Evolutionary conservation across 176 grass and related monocot genomes (phyloP), one percentile per base, ranked within the genome.

Genomic region (Oryza officinalis): DNA sequence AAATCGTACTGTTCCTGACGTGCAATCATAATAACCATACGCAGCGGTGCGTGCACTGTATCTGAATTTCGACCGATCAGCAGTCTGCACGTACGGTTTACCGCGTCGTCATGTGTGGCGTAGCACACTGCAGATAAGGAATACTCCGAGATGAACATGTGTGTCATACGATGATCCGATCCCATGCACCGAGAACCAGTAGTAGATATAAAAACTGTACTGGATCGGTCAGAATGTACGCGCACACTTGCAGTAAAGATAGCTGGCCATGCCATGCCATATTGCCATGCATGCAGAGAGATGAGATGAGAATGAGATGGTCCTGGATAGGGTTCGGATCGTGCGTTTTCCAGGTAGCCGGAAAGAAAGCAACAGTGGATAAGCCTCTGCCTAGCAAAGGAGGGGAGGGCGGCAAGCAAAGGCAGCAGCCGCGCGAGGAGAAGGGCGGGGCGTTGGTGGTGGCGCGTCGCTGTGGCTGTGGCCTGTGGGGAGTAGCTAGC

Each of bases 401-500:
- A 59, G 37, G 4, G 11, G 47, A 18, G 15, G 47, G 47, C 47
- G 2, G 10, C 44, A 46, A 13, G 44, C 44, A 13, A 46, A 46
- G 44, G 44, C 44, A 46, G 44, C 44, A 4, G 44, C 30, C 30
- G n/a, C 49, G 49, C 37, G 37, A 38, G 37, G 1, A 1, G 37
- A 35, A 5, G 33, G 33, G 4, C 32, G 32, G 32, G 32, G 33
- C 5, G 33, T 35, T 35, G 13, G 46, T 14, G 37, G 37, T 38
- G 2, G 47, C 49, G 49, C 45, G 26, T 67, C 67, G 37, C 76
- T 74, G 59, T 74, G 40, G 10, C 7, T 38, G 37, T 35, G 6
- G 33, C 0, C 0, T 6, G 33, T 38, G 37, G 60, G 77, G 52
- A n/a, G 83, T 85, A 80, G 82, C 82, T 89, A 81, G 83, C 54